A percentile compares a stretch with the other conserved stretches of the same genome.
These are phyloP conservation scores for Rhodotorula graminis DNA, from an alignment of 768 basidiomycete genomes.

Conservation along the genomic window DNA sequence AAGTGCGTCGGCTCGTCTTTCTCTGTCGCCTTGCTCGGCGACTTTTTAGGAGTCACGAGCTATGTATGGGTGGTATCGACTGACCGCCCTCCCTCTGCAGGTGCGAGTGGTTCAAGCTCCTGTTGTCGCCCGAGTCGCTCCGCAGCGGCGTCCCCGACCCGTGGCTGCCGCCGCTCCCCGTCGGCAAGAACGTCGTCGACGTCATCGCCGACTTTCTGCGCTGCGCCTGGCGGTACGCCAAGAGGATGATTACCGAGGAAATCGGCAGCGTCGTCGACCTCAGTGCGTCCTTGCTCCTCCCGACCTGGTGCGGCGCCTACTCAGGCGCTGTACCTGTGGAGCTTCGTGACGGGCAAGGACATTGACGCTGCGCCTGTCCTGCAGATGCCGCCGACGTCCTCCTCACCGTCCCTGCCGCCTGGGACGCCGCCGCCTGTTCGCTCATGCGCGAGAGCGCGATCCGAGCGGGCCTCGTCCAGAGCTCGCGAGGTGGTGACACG, in stretches of 20 bases:
- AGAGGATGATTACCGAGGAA: slow-evolving; percentile 77
- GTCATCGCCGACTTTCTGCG: slow-evolving; percentile 76
- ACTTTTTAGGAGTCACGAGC: background rate
- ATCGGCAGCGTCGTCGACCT: slow-evolving; percentile 83
- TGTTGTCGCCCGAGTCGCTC: slow-evolving; percentile 50
- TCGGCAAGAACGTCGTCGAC: slow-evolving; percentile 70
- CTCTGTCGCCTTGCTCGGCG: too few species aligned
- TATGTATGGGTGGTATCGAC: too few species aligned
- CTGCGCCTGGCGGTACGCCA: slow-evolving; percentile 80
- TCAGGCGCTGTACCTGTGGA: too few species aligned
- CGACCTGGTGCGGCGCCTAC: too few species aligned
- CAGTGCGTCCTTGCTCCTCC: slow-evolving; percentile 43
- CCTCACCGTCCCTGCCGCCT: slow-evolving; percentile 85
- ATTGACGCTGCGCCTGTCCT: slow-evolving; percentile 46
- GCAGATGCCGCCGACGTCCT: slow-evolving; percentile 76
- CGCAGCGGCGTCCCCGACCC: slow-evolving; percentile 14
- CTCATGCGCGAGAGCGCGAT: slow-evolving; percentile 83
- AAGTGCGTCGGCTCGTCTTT: slow-evolving; percentile 52
- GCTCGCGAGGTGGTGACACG: slow-evolving; percentile 62
- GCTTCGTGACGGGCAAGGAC: slow-evolving; percentile 40
- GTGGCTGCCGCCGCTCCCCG: slow-evolving; percentile 66
- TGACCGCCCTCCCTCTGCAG: slow-evolving; percentile 1
- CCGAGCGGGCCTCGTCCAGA: slow-evolving; percentile 69
- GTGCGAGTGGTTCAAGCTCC: slow-evolving; percentile 65
- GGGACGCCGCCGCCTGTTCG: slow-evolving; percentile 79